Evolutionary conservation across 148 eudicot genomes (phyloP), one percentile per base, ranked within the genome.

Genomic region (Cornus kousa): DNA sequence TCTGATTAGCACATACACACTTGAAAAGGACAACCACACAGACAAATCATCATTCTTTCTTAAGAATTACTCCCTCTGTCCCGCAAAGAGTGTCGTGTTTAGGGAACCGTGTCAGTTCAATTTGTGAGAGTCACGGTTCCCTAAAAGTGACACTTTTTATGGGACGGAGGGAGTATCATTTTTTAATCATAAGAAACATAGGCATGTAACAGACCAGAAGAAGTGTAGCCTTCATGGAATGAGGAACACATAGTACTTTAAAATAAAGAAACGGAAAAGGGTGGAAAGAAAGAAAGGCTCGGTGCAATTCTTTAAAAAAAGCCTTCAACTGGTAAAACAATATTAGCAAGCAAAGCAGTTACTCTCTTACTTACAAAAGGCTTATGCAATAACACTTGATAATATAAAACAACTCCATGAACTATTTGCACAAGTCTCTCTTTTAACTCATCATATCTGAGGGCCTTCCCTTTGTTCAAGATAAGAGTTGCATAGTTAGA

Each of bases 211-310:
- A 53, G 19, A 53, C 17, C 19, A 53, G 17, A 53, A 53, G 59
- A 53, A 53, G 59, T 16, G 19, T 11, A 1, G 59, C 7, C 59
- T 53, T 3, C 17, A 53, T 12, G 59, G 59, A 53, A 7, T 53
- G 59, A 53, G 59, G 17, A 43, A 53, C 59, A 53, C 59, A 53
- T 4, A 53, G 59, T 53, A 53, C 59, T 53, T 53, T 12, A 11
- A 53, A 53, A 53, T 14, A 53, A 11, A 53, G 17, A 14, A 53
- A 53, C 19, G 3, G 12, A 11, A 14, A 53, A 1, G 3, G 17
- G 71, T 59, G 70, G 50, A 75, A 71, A 19, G 64, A 75, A 71
- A 19, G 64, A 57, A 43, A 53, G 37, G 32, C 53, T 33, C 70
- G 37, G 57, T 43, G 53, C 37, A 37, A 2, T 22, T 19, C 50